phyloP scores from a whole-genome alignment of 768 basidiomycete species.

The Boletales sp. region DNA sequence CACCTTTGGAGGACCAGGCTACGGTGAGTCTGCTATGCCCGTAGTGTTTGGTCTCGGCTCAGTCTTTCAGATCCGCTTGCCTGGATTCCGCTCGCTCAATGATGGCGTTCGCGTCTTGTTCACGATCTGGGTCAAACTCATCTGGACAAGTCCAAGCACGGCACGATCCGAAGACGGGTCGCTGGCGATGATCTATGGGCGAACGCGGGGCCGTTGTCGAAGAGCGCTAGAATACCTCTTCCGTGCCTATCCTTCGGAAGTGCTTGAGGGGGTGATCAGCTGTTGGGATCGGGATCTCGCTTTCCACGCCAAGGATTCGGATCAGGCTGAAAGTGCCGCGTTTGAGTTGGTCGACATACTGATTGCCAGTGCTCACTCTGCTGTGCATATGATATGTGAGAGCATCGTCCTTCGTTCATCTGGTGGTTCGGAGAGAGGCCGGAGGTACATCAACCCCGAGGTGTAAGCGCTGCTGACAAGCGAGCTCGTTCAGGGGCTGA shows the following conservation, averaged over 20 bases:
- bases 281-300: slow-evolving; percentile 68
- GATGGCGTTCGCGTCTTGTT: slow-evolving; percentile 80
- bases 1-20: slow-evolving; percentile 51
- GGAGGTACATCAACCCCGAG: slow-evolving; percentile 61
- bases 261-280: slow-evolving; percentile 78
- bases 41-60: neutral
- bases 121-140: slow-evolving; percentile 63
- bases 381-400: slow-evolving; percentile 88
- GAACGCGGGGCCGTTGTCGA: slow-evolving; percentile 66
- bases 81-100: slow-evolving; percentile 73
- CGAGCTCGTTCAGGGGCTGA: neutral
- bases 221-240: slow-evolving; percentile 85
- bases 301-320: slow-evolving; percentile 42
- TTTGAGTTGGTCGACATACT: slow-evolving; percentile 85
- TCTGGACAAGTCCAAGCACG: slow-evolving; percentile 43
- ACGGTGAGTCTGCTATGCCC: slow-evolving; percentile 41
- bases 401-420: slow-evolving; percentile 63
- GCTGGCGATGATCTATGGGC: slow-evolving; percentile 59
- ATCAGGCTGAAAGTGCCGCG: slow-evolving; percentile 44
- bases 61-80: slow-evolving; percentile 51
- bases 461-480: slow-evolving; percentile 45
- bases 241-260: slow-evolving; percentile 72
- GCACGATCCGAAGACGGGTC: slow-evolving; percentile 65
- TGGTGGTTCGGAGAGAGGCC: slow-evolving; percentile 52
- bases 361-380: slow-evolving; percentile 78